Base-by-base conservation (phyloP, 371 early-diverging fungal species). In the Actinomortierella ambigua region DNA sequence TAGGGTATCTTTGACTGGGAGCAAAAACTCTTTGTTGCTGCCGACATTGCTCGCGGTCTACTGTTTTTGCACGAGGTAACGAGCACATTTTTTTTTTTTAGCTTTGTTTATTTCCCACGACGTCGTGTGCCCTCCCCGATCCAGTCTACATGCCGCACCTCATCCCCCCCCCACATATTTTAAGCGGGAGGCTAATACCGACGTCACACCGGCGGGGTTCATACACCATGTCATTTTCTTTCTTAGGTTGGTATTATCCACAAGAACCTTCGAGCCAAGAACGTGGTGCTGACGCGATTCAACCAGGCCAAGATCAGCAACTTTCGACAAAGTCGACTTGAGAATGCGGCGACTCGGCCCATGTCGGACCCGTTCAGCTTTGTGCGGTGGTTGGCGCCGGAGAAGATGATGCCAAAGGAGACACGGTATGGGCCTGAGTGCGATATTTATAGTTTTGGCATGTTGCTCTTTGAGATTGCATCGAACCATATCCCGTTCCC, bases 361-460 rank as follows among this genome's bases (percentile, higher is more conserved):
- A 76, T 76, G 64, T 70, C 67, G 22, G 77, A 60, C 47, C 71
- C 61, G 17, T 70, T 67, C 58, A 70, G 65, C 42, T 66, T 59
- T 55, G 70, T 70, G 27, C 77, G 77, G 24, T 76, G 77, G 77
- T 49, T 76, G 40, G 67, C 71, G 5, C 77, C 77, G 2, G 77
- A 76, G 47, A 76, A 76, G 53, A 69, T 76, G 70, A 64, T 54
- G 2, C 65, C 57, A 39, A 57, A 61, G 39, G 70, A 65, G 14
- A 61, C 60, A 17, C 61, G 70, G 28, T 70, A 70, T 34, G 65
- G 70, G 3, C 49, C 70, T 17, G 70, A 70, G 52, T 70, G 70
- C 26, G 70, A 70, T 41, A 70, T 70, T 27, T 70, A 65, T 58
- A 70, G 70, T 46, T 70, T 70, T 34, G 70, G 70, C 20, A 70